Conservation (phyloP, 2,329 filamentous ascomycete species). For the Curvularia sp. region DNA sequence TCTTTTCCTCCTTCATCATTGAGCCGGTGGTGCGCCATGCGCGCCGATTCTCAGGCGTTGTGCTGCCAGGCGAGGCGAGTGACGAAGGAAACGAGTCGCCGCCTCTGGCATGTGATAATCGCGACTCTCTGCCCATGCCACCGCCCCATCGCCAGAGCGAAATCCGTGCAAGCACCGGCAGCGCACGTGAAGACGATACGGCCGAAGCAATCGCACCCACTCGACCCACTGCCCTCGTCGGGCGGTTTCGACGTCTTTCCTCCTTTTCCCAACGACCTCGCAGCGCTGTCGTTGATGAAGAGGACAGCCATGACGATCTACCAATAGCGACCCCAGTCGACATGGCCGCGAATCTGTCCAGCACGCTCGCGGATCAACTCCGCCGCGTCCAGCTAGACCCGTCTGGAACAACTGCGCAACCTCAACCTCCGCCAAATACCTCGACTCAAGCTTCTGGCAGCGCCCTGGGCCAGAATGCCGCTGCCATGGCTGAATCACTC, state of each 20-base stretch:
- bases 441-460: constrained; percentile 20
- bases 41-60: constrained; percentile 46
- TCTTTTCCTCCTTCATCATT: constrained; percentile 51
- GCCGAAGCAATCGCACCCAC: constrained; percentile 15
- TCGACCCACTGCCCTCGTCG: constrained; percentile 20
- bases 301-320: constrained; percentile 31
- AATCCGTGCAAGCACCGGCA: constrained; percentile 14
- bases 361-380: constrained; percentile 37
- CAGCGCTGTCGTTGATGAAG: constrained; percentile 34
- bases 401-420: constrained; percentile 33
- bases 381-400: constrained; percentile 35
- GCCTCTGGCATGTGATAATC: constrained; percentile 41
- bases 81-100: constrained; percentile 19
- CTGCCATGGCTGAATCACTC: constrained; percentile 47
- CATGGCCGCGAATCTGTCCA: constrained; percentile 45
- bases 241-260: constrained; percentile 32
- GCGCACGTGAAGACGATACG: constrained; percentile 13
- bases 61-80: constrained; percentile 26
- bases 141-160: constrained; percentile 16
- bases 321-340: constrained; percentile 36
- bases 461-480: constrained; percentile 31
- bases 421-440: constrained; percentile 26
- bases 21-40: constrained; percentile 51
- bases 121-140: constrained; percentile 15
- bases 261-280: constrained; percentile 32